These are phyloP conservation scores for Calocera viscosa DNA, from an alignment of 768 basidiomycete genomes.

Conservation along the genomic window DNA sequence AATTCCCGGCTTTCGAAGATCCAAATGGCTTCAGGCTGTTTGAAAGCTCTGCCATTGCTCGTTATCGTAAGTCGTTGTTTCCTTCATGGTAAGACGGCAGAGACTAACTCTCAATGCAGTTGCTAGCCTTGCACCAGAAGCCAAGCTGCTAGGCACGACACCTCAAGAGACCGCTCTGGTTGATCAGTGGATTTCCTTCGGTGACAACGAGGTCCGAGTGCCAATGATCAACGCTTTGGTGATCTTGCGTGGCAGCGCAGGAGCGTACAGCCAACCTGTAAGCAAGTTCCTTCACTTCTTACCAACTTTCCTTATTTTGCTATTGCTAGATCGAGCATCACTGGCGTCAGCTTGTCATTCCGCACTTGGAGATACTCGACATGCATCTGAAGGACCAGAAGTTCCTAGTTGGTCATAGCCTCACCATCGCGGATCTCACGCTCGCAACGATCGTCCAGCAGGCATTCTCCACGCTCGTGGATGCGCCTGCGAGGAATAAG, in stretches of 20 bases:
- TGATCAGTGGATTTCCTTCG: constrained; percentile 74
- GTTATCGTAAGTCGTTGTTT: constrained; percentile 58
- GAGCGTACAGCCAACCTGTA: constrained; percentile 74
- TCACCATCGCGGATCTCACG: constrained; percentile 81
- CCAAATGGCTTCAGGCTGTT: constrained; percentile 65
- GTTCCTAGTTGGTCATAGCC: constrained; percentile 85
- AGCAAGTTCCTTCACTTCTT: constrained; percentile 21
- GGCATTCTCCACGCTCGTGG: constrained; percentile 43
- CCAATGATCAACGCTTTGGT: constrained; percentile 29
- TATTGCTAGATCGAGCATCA: constrained; percentile 45
- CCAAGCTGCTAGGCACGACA: constrained; percentile 57
- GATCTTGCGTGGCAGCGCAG: constrained; percentile 33
- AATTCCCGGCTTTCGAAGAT: constrained; percentile 73
- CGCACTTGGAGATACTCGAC: constrained; percentile 56
- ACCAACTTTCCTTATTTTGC: not conserved
- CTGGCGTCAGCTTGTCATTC: constrained; percentile 41
- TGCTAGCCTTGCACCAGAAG: constrained; percentile 60
- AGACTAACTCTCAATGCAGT: constrained; percentile 36
- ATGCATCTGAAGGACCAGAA: constrained; percentile 62
- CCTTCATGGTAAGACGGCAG: not conserved
- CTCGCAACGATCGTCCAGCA: constrained; percentile 48
- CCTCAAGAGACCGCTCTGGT: constrained; percentile 57
- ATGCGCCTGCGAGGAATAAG: constrained; percentile 50
- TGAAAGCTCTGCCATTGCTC: constrained; percentile 70
- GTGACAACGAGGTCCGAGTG: constrained; percentile 48